These are phyloP conservation scores for Dalbergia cochinchinensis DNA, from an alignment of 306 rosid genomes.

Conservation along the genomic window DNA sequence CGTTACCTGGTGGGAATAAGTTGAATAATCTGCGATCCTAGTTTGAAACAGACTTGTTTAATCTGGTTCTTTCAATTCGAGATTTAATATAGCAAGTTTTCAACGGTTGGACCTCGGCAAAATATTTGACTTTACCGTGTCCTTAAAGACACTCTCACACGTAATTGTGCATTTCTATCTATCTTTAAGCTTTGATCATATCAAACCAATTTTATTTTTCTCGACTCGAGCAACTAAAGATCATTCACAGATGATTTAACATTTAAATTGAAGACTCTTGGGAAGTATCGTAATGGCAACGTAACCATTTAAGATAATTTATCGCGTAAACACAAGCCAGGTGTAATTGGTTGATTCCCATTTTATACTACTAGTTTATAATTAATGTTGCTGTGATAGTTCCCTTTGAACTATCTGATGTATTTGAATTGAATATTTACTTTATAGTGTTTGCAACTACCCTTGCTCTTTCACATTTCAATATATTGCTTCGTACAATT, in stretches of 20 bases:
- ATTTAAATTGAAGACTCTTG: neutral
- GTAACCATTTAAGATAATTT: slow-evolving; percentile 19
- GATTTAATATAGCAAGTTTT: slow-evolving; percentile 11
- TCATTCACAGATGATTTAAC: neutral
- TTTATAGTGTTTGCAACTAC: neutral
- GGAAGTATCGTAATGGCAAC: slow-evolving; percentile 5
- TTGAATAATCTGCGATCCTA: slow-evolving; percentile 22
- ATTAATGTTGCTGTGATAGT: neutral
- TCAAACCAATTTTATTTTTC: neutral
- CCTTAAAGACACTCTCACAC: slow-evolving; percentile 13
- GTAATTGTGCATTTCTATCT: neutral
- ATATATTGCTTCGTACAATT: neutral
- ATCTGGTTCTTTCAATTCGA: neutral
- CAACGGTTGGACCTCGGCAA: neutral
- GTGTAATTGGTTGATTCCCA: neutral
- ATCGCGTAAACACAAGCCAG: neutral
- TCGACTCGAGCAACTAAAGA: neutral
- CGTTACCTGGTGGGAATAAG: slow-evolving; percentile 20
- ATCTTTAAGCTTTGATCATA: too few relatives aligned
- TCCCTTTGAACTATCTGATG: neutral
- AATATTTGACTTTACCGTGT: neutral
- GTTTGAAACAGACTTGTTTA: slow-evolving; percentile 9
- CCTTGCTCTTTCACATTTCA: neutral
- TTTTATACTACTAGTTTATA: neutral
- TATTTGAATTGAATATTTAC: neutral